Percentiles rank a stretch among this genome's conserved stretches.
phyloP scores from a whole-genome alignment of 192 early-diverging fungal species.

The Umbelopsis sp. region DNA sequence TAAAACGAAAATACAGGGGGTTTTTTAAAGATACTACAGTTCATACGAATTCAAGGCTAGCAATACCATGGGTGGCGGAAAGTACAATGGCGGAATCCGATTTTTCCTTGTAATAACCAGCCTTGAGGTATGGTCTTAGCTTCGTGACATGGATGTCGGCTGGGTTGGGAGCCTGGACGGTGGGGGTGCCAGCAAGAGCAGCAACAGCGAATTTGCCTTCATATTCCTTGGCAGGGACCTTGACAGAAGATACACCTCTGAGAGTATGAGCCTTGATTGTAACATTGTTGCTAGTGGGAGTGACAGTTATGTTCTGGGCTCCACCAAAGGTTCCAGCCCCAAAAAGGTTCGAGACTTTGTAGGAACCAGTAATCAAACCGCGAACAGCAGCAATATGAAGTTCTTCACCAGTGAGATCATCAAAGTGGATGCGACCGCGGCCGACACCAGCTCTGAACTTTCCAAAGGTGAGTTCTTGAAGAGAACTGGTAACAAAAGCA shows the following conservation, averaged over 20 bases:
- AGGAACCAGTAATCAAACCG: constrained; percentile 27
- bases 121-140: constrained; percentile 26
- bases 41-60: constrained; percentile 27
- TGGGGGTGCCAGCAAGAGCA: constrained; percentile 5
- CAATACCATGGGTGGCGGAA: constrained; percentile 22
- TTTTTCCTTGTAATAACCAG: constrained; percentile 34
- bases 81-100: constrained; percentile 13
- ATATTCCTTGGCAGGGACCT: constrained; percentile 28
- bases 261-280: constrained; percentile 20
- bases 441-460: constrained; percentile 33
- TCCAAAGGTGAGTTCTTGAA: constrained; percentile 26
- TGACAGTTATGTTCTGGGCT: constrained; percentile 11
- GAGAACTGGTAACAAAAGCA: constrained; percentile 18
- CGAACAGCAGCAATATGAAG: constrained; percentile 22
- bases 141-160: constrained; percentile 37
- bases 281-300: constrained; percentile 15
- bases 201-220: constrained; percentile 27
- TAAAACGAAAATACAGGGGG: no score
- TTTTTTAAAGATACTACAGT: no score
- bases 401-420: constrained; percentile 25
- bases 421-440: constrained; percentile 30
- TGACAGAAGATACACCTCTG: constrained; percentile 15
- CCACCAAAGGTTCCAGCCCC: constrained; percentile 20
- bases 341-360: constrained; percentile 14
- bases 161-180: constrained; percentile 31